Base-by-base conservation (phyloP, 306 rosid species). In the Mucuna pruriens region DNA sequence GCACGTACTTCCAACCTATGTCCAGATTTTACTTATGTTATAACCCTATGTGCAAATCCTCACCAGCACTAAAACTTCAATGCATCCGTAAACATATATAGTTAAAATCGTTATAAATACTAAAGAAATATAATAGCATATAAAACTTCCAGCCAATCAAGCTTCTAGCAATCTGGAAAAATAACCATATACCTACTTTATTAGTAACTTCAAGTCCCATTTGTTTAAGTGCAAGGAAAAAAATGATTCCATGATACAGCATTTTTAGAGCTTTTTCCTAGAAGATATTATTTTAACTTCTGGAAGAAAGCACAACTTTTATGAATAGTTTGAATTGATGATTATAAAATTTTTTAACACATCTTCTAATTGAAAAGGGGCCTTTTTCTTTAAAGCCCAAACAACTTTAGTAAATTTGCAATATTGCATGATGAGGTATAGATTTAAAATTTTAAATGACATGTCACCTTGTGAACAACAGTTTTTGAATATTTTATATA, bases 161-260 rank as follows among this genome's bases (percentile, higher is more conserved):
- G 61, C 75, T 68, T 75, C 80, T 76, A 71, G 66, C 58, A 42
- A 55, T 69, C 66, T 31, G 42, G 81, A 70, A 73, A 74, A 39
- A 39, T 60, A 80, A 57, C 55, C 25, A 74, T n/a, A 13, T 17
- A 10, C 36, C 48, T 33, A 55, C 6, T 26, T 31, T 16, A 82
- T 68, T 39, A 78, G 54, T 33, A 63, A 25, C 71, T 20, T 74
- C 25, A n/a, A 39, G 51, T 31, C 9, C 17, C 2, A 39, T 39
- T 26, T 12, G n/a, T 60, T 60, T n/a, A 34, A 16, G 45, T 12
- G 5, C 7, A 45, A 10, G 2, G 7, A 31, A 33, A 63, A 63
- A 2, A 1, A 8, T 1, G 5, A 61, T 29, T 34, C 2, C 34
- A 20, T 40, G 36, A 40, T 12, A 22, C 31, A 66, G 9, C 16